phyloP scores from a whole-genome alignment of 495 filamentous ascomycete genomes.

The Tuber umbilicatum region DNA sequence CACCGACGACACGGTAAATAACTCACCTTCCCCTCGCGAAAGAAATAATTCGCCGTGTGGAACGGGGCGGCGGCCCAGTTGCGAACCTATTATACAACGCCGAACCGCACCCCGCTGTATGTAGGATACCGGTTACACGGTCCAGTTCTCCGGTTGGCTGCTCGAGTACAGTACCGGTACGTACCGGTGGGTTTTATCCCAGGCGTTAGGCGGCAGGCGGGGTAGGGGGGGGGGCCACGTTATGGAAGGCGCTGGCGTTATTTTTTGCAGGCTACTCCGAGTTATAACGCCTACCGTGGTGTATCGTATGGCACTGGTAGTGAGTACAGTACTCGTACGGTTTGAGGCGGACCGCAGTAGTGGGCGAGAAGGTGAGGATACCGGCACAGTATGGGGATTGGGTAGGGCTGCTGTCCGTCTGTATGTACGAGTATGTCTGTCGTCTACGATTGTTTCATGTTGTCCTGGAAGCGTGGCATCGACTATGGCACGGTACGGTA shows the following conservation, averaged over 20 bases:
- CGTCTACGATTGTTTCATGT: background rate
- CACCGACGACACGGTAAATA: background rate
- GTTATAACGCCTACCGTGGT: too few relatives aligned
- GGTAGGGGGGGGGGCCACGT: background rate
- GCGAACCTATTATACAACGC: too few relatives aligned
- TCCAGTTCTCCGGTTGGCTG: background rate
- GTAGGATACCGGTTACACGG: background rate
- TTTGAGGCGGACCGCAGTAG: too few relatives aligned
- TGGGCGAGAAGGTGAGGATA: too few relatives aligned
- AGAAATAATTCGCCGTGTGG: background rate
- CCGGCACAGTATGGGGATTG: too few relatives aligned
- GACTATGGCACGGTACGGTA: too few relatives aligned
- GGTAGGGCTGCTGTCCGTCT: too few relatives aligned
- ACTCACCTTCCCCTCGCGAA: background rate
- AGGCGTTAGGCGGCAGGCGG: background rate
- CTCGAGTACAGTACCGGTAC: background rate
- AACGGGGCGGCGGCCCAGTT: background rate
- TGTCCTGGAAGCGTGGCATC: background rate
- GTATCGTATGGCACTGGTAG: too few relatives aligned
- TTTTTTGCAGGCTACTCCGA: too few relatives aligned
- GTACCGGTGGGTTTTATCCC: too few relatives aligned
- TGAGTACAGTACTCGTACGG: too few relatives aligned
- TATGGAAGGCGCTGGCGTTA: background rate
- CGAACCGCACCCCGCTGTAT: too few relatives aligned
- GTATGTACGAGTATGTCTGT: background rate